Evolutionary conservation across 495 filamentous ascomycete species (phyloP).

Genomic region (Delitschia confertaspora): DNA sequence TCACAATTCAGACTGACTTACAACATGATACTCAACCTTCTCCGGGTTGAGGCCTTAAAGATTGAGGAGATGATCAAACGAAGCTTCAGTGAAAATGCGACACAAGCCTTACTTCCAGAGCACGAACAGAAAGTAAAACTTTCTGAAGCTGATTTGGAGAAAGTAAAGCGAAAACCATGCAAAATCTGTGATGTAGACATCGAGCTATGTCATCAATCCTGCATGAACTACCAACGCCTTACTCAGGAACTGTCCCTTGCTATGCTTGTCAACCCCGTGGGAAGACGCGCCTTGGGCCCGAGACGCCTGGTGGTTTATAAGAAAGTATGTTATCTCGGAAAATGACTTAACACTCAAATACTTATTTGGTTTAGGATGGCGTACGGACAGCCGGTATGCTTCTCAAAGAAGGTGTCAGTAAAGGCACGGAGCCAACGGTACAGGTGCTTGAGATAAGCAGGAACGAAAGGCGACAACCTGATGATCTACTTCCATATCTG

Average conservation of each 20-base stretch:
- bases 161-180: constrained; percentile 79
- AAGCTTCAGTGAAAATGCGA: constrained; percentile 98
- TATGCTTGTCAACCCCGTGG: constrained; percentile 62
- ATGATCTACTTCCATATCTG: constrained; percentile 72
- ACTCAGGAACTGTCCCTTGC: constrained; percentile 67
- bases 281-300: constrained; percentile 64
- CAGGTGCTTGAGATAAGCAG: constrained; percentile 69
- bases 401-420: constrained; percentile 60
- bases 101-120: constrained; percentile 86
- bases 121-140: constrained; percentile 89
- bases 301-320: constrained; percentile 67
- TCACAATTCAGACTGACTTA: constrained; percentile 97
- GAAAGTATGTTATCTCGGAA: constrained; percentile 38
- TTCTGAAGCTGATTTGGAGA: constrained; percentile 84
- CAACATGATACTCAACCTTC: constrained; percentile 96
- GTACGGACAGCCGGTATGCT: constrained; percentile 72
- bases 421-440: constrained; percentile 52
- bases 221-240: constrained; percentile 64
- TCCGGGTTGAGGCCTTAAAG: constrained; percentile 92
- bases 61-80: constrained; percentile 99
- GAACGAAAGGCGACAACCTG: constrained; percentile 55
- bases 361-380: constrained; percentile 51
- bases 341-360: background rate
- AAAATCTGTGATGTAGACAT: constrained; percentile 72
- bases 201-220: constrained; percentile 65